phyloP scores from a whole-genome alignment of 176 grass and related monocot species.

The Poa pratensis region DNA sequence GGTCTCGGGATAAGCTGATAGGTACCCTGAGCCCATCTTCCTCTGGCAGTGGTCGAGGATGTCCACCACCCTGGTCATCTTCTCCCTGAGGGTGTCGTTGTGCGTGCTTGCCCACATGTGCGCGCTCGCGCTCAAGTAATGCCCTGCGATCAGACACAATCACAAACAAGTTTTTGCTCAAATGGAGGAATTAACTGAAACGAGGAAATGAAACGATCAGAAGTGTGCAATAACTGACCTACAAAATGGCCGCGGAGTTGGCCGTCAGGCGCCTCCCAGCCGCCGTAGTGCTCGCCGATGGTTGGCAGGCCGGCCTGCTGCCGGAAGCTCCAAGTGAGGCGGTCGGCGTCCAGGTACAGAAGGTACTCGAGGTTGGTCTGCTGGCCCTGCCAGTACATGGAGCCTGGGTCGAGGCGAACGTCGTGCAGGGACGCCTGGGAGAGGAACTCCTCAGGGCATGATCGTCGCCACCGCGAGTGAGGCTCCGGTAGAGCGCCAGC shows the following conservation, averaged over 20 bases:
- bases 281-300: conserved; percentile 57
- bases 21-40: conserved; percentile 73
- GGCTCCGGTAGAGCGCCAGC: conserved; percentile 63
- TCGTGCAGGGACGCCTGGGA: conserved; percentile 52
- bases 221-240: conserved; percentile 31
- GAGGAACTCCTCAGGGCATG: conserved; percentile 20
- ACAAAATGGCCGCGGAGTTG: conserved; percentile 73
- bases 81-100: conserved; percentile 61
- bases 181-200: not conserved
- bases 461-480: conserved; percentile 10
- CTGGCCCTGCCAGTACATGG: conserved; percentile 54
- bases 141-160: conserved; percentile 52
- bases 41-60: conserved; percentile 78
- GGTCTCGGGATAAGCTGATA: conserved; percentile 70
- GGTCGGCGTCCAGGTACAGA: conserved; percentile 64
- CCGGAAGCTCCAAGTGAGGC: conserved; percentile 71
- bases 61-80: conserved; percentile 69
- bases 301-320: conserved; percentile 52
- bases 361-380: conserved; percentile 76
- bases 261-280: conserved; percentile 60
- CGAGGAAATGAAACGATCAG: not conserved
- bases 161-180: not conserved
- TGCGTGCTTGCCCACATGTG: conserved; percentile 76
- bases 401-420: conserved; percentile 43
- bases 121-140: conserved; percentile 82